Percentiles rank a stretch among this genome's conserved stretches.
phyloP scores from a whole-genome alignment of 2,329 filamentous ascomycete genomes.

The Aspergillus proliferans region DNA sequence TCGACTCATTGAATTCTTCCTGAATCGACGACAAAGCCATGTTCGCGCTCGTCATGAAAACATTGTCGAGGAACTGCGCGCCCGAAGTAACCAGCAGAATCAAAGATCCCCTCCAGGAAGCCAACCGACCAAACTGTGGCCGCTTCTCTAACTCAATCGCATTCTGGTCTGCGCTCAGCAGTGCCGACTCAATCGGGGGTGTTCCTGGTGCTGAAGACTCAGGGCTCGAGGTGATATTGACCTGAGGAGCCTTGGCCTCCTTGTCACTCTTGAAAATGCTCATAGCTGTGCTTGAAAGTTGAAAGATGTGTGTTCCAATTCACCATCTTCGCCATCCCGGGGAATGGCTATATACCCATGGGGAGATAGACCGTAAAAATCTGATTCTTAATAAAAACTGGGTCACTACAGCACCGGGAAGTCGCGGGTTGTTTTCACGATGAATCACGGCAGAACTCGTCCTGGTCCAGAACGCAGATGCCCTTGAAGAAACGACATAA shows the following conservation, averaged over 20 bases:
- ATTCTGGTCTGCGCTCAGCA: not conserved
- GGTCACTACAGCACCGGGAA: not conserved
- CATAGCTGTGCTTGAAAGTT: not conserved
- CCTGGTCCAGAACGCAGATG: not conserved
- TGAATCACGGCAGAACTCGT: not conserved
- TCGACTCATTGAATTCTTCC: slow-evolving; percentile 29
- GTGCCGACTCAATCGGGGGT: not conserved
- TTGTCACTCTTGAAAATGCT: not conserved
- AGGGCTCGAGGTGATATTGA: not conserved
- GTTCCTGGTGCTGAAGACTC: not conserved
- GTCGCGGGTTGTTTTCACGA: not conserved
- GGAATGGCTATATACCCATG: not conserved
- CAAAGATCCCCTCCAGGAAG: slow-evolving; percentile 34
- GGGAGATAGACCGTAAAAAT: not conserved
- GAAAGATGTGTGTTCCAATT: not conserved
- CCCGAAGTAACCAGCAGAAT: slow-evolving; percentile 39
- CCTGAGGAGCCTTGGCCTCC: not conserved
- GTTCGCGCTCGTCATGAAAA: slow-evolving; percentile 41
- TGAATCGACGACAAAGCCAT: slow-evolving; percentile 39
- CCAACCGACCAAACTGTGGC: slow-evolving; percentile 29
- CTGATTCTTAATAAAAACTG: not conserved
- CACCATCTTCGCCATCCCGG: not conserved
- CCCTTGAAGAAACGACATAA: not conserved
- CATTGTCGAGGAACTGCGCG: slow-evolving; percentile 40
- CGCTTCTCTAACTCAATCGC: not conserved